These are phyloP conservation scores for Neurospora sp. DNA, from an alignment of 495 filamentous ascomycete species.

Conservation along the genomic window DNA sequence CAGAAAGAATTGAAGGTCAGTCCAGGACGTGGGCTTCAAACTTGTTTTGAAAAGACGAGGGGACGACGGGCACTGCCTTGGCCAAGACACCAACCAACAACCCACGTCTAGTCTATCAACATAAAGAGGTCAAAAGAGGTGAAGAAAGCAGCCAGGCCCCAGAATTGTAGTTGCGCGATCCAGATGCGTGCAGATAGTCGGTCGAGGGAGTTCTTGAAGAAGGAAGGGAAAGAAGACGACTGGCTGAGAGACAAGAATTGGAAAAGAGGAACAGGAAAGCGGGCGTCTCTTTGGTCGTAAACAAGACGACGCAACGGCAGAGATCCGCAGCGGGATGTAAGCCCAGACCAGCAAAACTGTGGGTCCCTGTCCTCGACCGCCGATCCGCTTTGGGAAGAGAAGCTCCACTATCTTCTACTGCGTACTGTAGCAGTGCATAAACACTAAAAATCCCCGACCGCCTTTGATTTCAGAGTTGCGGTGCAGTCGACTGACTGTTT, in stretches of 20 bases:
- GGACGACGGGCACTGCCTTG: not conserved
- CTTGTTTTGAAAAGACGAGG: not conserved
- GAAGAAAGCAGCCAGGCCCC: not conserved
- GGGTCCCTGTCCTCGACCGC: not conserved
- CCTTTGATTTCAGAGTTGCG: not conserved
- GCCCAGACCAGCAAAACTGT: not conserved
- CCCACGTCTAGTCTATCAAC: not conserved
- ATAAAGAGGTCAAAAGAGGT: not conserved
- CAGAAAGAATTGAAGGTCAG: not conserved
- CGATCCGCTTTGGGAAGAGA: not conserved
- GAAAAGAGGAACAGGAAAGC: not conserved
- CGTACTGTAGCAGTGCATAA: not conserved
- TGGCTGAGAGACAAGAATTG: not conserved
- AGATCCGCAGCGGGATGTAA: not conserved
- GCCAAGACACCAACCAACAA: not conserved
- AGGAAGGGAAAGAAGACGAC: not conserved
- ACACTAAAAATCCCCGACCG: not conserved
- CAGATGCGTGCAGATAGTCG: slow-evolving; percentile 2
- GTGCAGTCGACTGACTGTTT: not conserved
- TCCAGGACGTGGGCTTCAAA: not conserved
- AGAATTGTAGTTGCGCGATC: not conserved
- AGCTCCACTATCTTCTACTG: not conserved
- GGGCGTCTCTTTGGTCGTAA: not conserved
- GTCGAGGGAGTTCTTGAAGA: not conserved
- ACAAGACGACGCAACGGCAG: not conserved